Conservation (phyloP, 1,284 basidiomycete genomes). For the Fomitopsis palustris region DNA sequence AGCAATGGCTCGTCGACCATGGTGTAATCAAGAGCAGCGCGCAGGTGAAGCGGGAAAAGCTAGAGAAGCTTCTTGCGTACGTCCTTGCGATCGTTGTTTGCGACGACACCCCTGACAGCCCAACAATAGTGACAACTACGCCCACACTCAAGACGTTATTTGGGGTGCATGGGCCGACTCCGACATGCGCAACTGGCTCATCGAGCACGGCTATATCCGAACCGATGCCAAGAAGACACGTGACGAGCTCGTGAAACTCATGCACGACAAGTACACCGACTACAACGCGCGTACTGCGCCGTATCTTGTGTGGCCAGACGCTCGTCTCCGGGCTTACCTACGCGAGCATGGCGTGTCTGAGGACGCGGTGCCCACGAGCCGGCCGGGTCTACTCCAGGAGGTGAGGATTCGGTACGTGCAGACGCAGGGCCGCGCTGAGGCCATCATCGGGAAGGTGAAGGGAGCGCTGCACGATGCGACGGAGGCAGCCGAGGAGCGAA, state of each 20-base stretch:
- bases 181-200: conserved; percentile 75
- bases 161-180: conserved; percentile 78
- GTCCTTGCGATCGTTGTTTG: conserved; percentile 18
- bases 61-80: conserved; percentile 67
- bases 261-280: conserved; percentile 62
- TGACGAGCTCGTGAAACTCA: conserved; percentile 67
- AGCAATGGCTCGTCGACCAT: conserved; percentile 70
- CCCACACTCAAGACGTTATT: conserved; percentile 61
- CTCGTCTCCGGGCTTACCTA: conserved; percentile 80
- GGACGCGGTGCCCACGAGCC: conserved; percentile 53
- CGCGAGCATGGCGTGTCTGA: conserved; percentile 72
- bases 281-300: conserved; percentile 42
- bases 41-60: conserved; percentile 70
- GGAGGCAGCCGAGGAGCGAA: conserved; percentile 65
- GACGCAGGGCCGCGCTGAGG: conserved; percentile 52
- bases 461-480: conserved; percentile 62
- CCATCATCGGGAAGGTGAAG: conserved; percentile 53
- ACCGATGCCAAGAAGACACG: conserved; percentile 65
- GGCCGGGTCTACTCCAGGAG: conserved; percentile 76
- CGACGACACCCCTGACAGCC: neutral
- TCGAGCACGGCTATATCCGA: conserved; percentile 71
- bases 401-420: conserved; percentile 73
- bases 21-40: conserved; percentile 69
- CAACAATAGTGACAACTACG: conserved; percentile 65
- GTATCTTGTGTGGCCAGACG: conserved; percentile 88